Base-by-base conservation (phyloP, 2,329 filamentous ascomycete species). In the Ramichloridium luteum region DNA sequence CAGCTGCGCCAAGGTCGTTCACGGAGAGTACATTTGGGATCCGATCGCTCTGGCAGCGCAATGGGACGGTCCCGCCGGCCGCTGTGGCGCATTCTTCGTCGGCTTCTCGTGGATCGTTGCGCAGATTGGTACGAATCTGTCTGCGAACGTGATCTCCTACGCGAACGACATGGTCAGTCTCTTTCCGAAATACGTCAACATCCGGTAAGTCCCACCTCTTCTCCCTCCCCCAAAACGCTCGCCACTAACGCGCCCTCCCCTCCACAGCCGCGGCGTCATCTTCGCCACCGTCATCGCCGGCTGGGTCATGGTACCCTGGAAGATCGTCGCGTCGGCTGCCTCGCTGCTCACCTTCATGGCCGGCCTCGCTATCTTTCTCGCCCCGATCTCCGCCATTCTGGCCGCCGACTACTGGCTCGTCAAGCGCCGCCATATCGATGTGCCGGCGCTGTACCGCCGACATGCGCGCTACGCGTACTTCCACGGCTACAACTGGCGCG, bases 291-390 rank as follows among this genome's bases (percentile, higher is more conserved):
- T 68, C 4, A 52, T 67, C 3, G 59, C 56, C 3, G 48, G 46
- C 13, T 77, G 72, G 71, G 62, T 64, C 3, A 60, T 77, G 17
- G 70, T 44, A 10, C 73, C 72, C 2, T 78, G 74, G 74, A 76
- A 76, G 55, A 78, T 79, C 35, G 57, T 78, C 12, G 60, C 53
- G 18, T 73, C 67, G 0, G 74, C 74, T 2, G 49, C 54, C 2
- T 72, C 65, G 1, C 72, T 79, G 42, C 54, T 77, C 14, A 47
- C 39, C 6, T 53, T 53, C 41, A 77, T 82, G 67, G 63, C 67
- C 26, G 75, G 74, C 1, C 74, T 77, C 49, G 67, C 68, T 1
- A 64, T 79, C 23, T 80, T 80, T 54, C 58, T 80, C 1, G 74
- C 70, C 5, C 74, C 74, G 0, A 73, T 79, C 36, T 70, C 71